Evolutionary conservation across 2,329 filamentous ascomycete genomes (phyloP).

Genomic region (Aspergillus spinulosporus): DNA sequence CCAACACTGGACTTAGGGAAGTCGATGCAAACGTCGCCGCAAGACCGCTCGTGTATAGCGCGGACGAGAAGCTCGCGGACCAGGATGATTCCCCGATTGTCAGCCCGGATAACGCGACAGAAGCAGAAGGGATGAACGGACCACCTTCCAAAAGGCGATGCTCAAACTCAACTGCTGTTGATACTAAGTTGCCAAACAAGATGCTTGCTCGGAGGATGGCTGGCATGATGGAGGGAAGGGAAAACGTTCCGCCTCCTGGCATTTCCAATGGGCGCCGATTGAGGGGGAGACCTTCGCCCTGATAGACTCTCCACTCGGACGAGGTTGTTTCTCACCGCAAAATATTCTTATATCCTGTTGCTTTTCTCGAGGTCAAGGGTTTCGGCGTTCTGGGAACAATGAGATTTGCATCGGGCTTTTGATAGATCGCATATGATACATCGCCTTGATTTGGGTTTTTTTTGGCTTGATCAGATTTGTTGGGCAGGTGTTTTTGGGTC

Average conservation of each 20-base stretch:
- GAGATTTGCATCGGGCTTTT: not conserved
- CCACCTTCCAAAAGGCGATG: constrained; percentile 32
- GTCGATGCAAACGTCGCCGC: constrained; percentile 51
- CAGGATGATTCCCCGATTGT: constrained; percentile 12
- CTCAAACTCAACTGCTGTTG: constrained; percentile 30
- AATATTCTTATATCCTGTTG: constrained; percentile 11
- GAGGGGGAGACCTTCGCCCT: constrained; percentile 32
- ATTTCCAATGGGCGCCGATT: constrained; percentile 31
- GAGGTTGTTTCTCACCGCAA: not conserved
- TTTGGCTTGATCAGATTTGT: not conserved
- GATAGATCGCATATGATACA: not conserved
- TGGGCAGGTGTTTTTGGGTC: not conserved
- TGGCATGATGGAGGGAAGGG: constrained; percentile 47
- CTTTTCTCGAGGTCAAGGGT: not conserved
- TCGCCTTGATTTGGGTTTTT: not conserved
- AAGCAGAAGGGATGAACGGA: constrained; percentile 27
- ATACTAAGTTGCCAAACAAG: constrained; percentile 48
- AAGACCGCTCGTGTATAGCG: constrained; percentile 31
- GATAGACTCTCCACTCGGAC: not conserved
- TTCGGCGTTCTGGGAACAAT: constrained; percentile 2
- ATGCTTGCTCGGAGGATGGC: constrained; percentile 40
- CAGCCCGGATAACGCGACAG: constrained; percentile 16
- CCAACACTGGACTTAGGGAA: constrained; percentile 52
- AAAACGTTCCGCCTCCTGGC: constrained; percentile 42
- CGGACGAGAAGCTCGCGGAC: constrained; percentile 18